Base-by-base conservation (phyloP, 2,329 filamentous ascomycete species). In the Beauveria caledonica region DNA sequence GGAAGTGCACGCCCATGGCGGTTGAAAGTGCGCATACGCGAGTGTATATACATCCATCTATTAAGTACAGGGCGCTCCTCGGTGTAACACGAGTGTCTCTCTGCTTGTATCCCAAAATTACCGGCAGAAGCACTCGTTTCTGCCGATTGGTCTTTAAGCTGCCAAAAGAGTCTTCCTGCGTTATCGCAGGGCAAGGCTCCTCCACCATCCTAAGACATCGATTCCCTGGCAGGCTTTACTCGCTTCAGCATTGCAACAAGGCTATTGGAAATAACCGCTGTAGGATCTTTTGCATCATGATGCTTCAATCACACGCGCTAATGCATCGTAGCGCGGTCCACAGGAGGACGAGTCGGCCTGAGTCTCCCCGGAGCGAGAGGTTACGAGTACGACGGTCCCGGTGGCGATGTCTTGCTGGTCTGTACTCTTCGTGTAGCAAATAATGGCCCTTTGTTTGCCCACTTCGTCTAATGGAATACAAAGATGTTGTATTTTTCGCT, bases 191-290 rank as follows among this genome's bases (percentile, higher is more conserved):
- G 50, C 50, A 52, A 25, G 50, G 21, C 36, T 44, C 52, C 52
- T 44, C 52, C 52, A 54, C 52, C 52, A 15, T 54, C 39, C 52
- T 54, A 54, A 54, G 52, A 54, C 52, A 54, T 42, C 52, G 15
- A 29, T 29, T 13, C 21, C 39, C 39, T 23, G 39, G 39, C 23
- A 23, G 29, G 23, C 21, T 29, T 52, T 25, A 33, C 29, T 27
- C 39, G 25, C 25, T 25, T 27, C 51, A 23, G 50, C 29, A 39
- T 36, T 6, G 21, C 29, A 46, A 56, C 11, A 17, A n/a, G n/a
- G 19, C 54, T 29, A 36, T 48, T 48, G 8, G 8, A 13, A 46
- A 46, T 39, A 23, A 21, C 42, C 17, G 19, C 23, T 42, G 25
- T 29, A 57, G 42, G 42, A 6, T 29, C 45, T 42, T 57, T 49